Conservation (phyloP, 1,284 basidiomycete species). For the Puccinia coronata region DNA sequence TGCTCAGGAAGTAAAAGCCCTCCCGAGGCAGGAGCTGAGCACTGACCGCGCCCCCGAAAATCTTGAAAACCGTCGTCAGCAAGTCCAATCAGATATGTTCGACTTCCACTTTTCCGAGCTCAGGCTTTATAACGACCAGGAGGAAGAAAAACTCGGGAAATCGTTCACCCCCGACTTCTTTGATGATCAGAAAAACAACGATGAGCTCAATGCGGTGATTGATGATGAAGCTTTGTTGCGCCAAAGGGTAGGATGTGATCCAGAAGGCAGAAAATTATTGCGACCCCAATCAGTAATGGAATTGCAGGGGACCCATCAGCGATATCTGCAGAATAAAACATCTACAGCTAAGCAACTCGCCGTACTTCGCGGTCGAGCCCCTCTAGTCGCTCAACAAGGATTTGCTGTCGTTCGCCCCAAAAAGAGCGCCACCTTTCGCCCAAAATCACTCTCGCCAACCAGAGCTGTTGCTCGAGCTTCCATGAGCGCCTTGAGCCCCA, state of each 20-base stretch:
- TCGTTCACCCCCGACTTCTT: slow-evolving; percentile 11
- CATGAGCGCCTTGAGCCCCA: not conserved
- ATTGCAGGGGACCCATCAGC: slow-evolving; percentile 7
- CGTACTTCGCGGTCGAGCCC: not conserved
- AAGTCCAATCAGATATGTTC: slow-evolving; percentile 46
- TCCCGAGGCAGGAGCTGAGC: not conserved
- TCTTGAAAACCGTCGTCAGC: not conserved
- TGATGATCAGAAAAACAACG: not conserved
- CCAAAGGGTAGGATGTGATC: slow-evolving; percentile 36
- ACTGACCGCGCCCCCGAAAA: not conserved
- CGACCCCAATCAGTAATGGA: slow-evolving; percentile 46
- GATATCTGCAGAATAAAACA: not conserved
- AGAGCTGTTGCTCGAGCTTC: slow-evolving; percentile 13
- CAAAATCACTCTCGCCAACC: slow-evolving; percentile 11
- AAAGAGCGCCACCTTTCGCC: not conserved
- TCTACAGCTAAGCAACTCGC: slow-evolving; percentile 22
- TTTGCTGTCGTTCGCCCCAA: no score
- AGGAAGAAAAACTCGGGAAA: not conserved
- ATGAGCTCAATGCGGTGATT: not conserved
- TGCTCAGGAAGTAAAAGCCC: slow-evolving; percentile 5
- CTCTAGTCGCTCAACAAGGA: not conserved
- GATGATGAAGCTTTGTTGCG: slow-evolving; percentile 43
- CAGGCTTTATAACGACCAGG: slow-evolving; percentile 13
- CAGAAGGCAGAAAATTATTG: slow-evolving; percentile 32
- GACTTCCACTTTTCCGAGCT: slow-evolving; percentile 45